These are phyloP conservation scores for Aspergillus hancockii DNA, from an alignment of 495 filamentous ascomycete genomes.

Conservation along the genomic window DNA sequence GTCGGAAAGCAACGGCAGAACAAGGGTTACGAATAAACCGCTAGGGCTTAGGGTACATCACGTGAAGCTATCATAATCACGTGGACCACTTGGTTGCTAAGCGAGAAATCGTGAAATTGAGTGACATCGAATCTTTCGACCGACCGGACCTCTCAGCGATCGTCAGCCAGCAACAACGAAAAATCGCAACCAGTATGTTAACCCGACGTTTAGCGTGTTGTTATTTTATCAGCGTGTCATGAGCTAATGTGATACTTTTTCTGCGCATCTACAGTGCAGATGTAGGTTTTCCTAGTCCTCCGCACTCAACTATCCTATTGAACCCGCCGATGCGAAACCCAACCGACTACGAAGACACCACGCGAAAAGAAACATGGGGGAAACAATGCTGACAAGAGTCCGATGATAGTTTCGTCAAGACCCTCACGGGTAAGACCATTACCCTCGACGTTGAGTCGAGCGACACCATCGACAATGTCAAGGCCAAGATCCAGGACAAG, in stretches of 20 bases:
- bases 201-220: slow-evolving; percentile 14
- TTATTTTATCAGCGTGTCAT: slow-evolving; percentile 19
- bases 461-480: slow-evolving; percentile 99
- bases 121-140: slow-evolving; percentile 41
- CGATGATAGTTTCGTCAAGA: slow-evolving; percentile 84
- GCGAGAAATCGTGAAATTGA: slow-evolving; percentile 51
- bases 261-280: slow-evolving; percentile 67
- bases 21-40: slow-evolving; percentile 8
- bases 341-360: background rate
- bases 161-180: slow-evolving; percentile 52
- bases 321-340: slow-evolving; percentile 3
- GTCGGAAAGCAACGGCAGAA: slow-evolving; percentile 5
- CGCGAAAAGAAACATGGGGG: background rate
- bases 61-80: background rate
- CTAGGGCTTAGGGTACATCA: slow-evolving; percentile 44
- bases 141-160: slow-evolving; percentile 41
- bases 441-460: slow-evolving; percentile 99
- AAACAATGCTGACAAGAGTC: slow-evolving; percentile 38
- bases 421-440: slow-evolving; percentile 99
- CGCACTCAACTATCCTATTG: background rate
- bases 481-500: slow-evolving; percentile 98
- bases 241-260: slow-evolving; percentile 44
- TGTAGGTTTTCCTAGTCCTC: slow-evolving; percentile 54
- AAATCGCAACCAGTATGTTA: slow-evolving; percentile 63
- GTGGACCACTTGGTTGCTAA: slow-evolving; percentile 42